Evolutionary conservation across 306 rosid genomes (phyloP).

Genomic region (Hippophae tibetana): DNA sequence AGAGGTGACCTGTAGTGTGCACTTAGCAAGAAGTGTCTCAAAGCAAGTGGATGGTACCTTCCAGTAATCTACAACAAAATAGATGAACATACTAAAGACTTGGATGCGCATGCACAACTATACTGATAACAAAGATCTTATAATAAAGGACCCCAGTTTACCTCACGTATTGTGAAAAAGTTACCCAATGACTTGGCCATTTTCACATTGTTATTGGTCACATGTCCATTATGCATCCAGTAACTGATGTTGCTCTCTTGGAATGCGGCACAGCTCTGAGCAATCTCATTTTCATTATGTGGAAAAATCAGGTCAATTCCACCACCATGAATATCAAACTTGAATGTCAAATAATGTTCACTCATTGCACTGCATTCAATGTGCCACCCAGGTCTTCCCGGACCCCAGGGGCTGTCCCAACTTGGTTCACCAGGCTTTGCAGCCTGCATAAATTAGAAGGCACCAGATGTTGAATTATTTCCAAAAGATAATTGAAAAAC

Average conservation of each 20-base stretch:
- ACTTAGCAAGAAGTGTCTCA: conserved; percentile 76
- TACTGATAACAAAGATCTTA: conserved; percentile 5
- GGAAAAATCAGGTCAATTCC: conserved; percentile 96
- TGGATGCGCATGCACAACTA: conserved; percentile 6
- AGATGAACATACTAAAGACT: conserved; percentile 13
- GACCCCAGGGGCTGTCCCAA: conserved; percentile 99
- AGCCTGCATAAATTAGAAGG: conserved; percentile 43
- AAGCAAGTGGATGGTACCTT: conserved; percentile 72
- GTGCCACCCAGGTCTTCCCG: conserved; percentile 98
- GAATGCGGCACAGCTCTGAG: conserved; percentile 89
- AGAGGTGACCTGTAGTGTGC: conserved; percentile 87
- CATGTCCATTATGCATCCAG: conserved; percentile 99
- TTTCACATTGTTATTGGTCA: conserved; percentile 80
- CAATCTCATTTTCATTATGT: conserved; percentile 94
- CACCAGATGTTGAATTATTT: conserved; percentile 7
- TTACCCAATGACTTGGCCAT: conserved; percentile 95
- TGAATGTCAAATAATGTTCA: conserved; percentile 64
- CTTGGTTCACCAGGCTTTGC: conserved; percentile 92
- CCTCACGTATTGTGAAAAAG: conserved; percentile 97
- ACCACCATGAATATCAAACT: conserved; percentile 95
- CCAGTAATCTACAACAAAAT: conserved; percentile 53
- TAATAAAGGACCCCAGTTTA: conserved; percentile 12
- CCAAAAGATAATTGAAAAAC: conserved; percentile 1
- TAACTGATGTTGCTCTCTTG: conserved; percentile 54
- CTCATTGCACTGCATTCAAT: conserved; percentile 99